Base-by-base conservation (phyloP, 179 eudicot species). In the Silene noctiflora region DNA sequence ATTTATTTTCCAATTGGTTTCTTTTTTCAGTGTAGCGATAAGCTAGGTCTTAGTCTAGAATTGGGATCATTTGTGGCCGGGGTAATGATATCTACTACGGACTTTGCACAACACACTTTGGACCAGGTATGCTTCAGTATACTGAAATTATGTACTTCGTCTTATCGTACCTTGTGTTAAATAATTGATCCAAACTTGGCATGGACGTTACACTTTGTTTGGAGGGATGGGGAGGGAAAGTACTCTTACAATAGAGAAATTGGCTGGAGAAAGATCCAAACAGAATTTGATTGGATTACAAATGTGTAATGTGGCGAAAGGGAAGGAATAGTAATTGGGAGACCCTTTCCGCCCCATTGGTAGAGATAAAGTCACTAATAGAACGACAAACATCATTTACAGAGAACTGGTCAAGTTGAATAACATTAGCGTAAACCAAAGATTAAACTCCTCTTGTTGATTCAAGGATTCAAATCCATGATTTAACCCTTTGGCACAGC, bases 11-110 rank as follows among this genome's bases (percentile, higher is more conserved):
- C 17, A 33, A 69, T 42, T 44, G 3, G 35, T 33, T 79, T 78
- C 35, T 71, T 61, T 66, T 84, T 89, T 77, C 97, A 94, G 97
- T 90, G 96, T 87, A 95, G 95, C 75, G 98, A 95, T 79, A 95
- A 95, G 85, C 93, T 95, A 61, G 97, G 97, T 71, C 97, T 95
- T 70, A 95, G 99, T 84, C 95, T 95, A 62, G 99, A 95, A 88
- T 75, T 95, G 83, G 99, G 99, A 76, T 94, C 98, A 64, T 94
- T 94, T 88, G 89, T 89, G 8, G 97, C 96, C 80, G 98, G 97
- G 73, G 92, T 94, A 20, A 94, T 94, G 98, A 94, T 94, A 78
- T 94, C 97, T 27, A 92, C 97, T 62, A 90, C 98, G 25, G 97
- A 95, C 78, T 91, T 92, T 74, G 95, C 92, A n/a, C 96, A 91